Percentiles rank a stretch among this genome's conserved stretches.
phyloP scores from a whole-genome alignment of 208 protist species.

The Crithidia brevicula region DNA sequence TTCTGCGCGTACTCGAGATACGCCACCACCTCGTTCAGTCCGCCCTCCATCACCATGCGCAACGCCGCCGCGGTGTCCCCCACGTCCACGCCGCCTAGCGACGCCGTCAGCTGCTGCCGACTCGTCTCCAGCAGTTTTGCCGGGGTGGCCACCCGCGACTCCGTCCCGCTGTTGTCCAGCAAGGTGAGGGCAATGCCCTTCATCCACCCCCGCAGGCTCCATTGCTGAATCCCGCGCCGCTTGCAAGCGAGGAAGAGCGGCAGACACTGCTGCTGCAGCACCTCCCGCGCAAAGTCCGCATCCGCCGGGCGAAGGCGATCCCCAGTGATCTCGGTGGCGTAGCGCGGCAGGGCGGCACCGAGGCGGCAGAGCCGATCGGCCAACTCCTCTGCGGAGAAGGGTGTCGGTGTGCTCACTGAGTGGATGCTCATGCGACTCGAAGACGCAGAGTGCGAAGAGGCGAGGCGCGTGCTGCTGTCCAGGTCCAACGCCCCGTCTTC shows the following conservation, averaged over 20 bases:
- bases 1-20: constrained; percentile 36
- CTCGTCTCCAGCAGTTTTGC: constrained; percentile 25
- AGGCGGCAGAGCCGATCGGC: constrained; percentile 67
- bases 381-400: constrained; percentile 47
- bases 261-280: constrained; percentile 39
- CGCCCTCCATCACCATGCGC: constrained; percentile 29
- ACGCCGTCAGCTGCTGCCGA: constrained; percentile 11
- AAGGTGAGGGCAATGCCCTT: constrained; percentile 28
- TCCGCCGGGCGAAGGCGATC: constrained; percentile 31
- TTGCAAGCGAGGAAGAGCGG: constrained; percentile 41
- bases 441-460: no score
- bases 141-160: constrained; percentile 30
- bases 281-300: constrained; percentile 27
- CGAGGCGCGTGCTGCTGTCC: constrained; percentile 6
- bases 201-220: constrained; percentile 40
- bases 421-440: no score
- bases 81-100: constrained; percentile 9
- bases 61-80: constrained; percentile 25
- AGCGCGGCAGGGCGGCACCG: constrained; percentile 45
- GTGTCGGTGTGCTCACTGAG: no score
- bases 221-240: constrained; percentile 45
- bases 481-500: constrained; percentile 33
- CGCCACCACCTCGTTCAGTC: constrained; percentile 20
- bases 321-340: constrained; percentile 29
- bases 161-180: constrained; percentile 34